A percentile compares a stretch with the other conserved stretches of the same genome.
These are phyloP conservation scores for Cytospora mali DNA, from an alignment of 2,329 filamentous ascomycete genomes.

Conservation along the genomic window DNA sequence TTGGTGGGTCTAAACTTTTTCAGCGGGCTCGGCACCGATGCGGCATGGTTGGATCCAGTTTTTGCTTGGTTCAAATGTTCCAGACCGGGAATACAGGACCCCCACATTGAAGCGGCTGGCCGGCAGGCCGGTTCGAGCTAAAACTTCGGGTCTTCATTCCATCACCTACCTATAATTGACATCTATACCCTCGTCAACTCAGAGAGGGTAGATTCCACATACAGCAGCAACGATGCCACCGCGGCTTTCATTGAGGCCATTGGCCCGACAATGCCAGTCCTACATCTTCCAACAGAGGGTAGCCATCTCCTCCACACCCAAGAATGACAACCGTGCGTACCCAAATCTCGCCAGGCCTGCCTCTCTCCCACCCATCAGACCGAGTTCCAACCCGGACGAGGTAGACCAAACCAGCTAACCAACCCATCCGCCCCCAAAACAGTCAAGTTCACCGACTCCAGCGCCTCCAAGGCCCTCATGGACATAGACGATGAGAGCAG, in stretches of 20 bases:
- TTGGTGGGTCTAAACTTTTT: constrained; percentile 29
- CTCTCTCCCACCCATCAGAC: not conserved
- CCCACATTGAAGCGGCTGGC: not conserved
- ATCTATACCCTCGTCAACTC: not conserved
- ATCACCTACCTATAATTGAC: not conserved
- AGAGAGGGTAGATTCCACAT: not conserved
- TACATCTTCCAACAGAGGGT: constrained; percentile 25
- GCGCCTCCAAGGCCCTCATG: constrained; percentile 16
- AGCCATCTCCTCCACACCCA: constrained; percentile 21
- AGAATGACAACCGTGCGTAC: constrained; percentile 24
- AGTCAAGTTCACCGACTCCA: constrained; percentile 17
- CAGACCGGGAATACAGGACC: not conserved
- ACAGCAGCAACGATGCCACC: constrained; percentile 26
- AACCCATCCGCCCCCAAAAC: not conserved
- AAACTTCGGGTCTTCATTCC: constrained; percentile 15
- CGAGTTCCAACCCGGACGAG: not conserved
- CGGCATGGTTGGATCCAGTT: constrained; percentile 8
- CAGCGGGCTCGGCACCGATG: constrained; percentile 22
- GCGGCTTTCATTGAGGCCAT: constrained; percentile 23
- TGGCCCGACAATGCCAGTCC: constrained; percentile 30
- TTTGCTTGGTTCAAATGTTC: not conserved
- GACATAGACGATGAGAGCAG: constrained; percentile 19
- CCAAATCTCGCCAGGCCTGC: not conserved
- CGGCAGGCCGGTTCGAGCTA: constrained; percentile 25
- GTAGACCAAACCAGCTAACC: not conserved